phyloP scores from a whole-genome alignment of 768 basidiomycete species.

The Phylloporus scabripes region DNA sequence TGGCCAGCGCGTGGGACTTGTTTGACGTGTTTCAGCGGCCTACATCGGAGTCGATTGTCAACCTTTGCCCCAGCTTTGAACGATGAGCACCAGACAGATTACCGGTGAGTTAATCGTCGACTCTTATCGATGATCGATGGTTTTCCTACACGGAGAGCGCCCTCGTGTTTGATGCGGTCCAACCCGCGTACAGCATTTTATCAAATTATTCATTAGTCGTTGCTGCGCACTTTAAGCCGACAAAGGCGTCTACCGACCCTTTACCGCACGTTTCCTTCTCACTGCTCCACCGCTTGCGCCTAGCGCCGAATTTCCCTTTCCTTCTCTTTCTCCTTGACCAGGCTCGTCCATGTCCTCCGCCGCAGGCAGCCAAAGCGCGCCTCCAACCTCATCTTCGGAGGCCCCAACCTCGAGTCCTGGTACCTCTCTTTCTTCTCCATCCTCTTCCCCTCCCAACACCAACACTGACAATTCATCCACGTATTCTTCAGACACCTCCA shows the following conservation, averaged over 20 bases:
- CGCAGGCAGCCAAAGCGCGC: conserved; percentile 1
- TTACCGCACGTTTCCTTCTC: not conserved
- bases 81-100: not conserved
- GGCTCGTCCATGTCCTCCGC: conserved; percentile 15
- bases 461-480: conserved; percentile 15
- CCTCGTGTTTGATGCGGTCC: not conserved
- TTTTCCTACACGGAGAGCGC: not conserved
- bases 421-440: conserved; percentile 14
- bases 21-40: not conserved
- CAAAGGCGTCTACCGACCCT: not conserved
- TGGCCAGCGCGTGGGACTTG: not conserved
- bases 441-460: not conserved
- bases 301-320: not conserved
- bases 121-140: not conserved
- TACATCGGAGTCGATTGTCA: not conserved
- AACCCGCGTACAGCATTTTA: conserved; percentile 1
- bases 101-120: conserved; percentile 1
- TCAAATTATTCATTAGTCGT: not conserved
- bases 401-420: conserved; percentile 8
- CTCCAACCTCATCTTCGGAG: not conserved
- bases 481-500: conserved; percentile 2
- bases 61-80: not conserved
- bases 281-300: not conserved
- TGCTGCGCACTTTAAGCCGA: not conserved
- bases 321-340: not conserved